phyloP scores from a whole-genome alignment of 495 filamentous ascomycete species.

The Annulohypoxylon stygium region DNA sequence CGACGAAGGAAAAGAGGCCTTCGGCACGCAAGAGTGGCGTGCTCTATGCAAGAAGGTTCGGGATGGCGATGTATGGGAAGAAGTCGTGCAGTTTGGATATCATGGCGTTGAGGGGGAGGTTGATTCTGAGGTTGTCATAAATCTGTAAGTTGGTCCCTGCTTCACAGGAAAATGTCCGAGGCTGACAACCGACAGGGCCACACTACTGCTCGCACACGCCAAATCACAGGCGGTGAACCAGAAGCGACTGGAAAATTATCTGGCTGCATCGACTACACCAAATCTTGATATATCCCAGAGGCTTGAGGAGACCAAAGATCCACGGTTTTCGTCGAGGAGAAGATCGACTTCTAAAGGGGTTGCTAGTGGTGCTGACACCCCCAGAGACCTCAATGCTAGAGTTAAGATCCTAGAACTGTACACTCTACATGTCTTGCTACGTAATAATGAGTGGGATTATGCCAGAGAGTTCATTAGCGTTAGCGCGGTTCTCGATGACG shows the following conservation, averaged over 20 bases:
- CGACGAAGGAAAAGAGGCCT: conserved; percentile 89
- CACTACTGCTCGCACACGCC: conserved; percentile 88
- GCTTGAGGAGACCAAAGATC: conserved; percentile 55
- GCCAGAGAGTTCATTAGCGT: conserved; percentile 88
- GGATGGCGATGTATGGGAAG: conserved; percentile 91
- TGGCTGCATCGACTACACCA: conserved; percentile 79
- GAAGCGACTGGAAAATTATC: conserved; percentile 88
- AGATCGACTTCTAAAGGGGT: conserved; percentile 56
- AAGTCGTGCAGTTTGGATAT: conserved; percentile 87
- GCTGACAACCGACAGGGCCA: conserved; percentile 68
- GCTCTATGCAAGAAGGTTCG: conserved; percentile 81
- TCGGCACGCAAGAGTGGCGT: conserved; percentile 88
- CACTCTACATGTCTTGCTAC: conserved; percentile 88
- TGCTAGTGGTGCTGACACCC: conserved; percentile 77
- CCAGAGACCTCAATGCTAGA: conserved; percentile 78
- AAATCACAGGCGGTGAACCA: conserved; percentile 84
- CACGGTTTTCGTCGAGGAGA: conserved; percentile 44
- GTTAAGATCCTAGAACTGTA: conserved; percentile 95
- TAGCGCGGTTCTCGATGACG: conserved; percentile 89
- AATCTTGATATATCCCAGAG: conserved; percentile 75
- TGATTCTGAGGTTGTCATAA: conserved; percentile 94
- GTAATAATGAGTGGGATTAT: conserved; percentile 95
- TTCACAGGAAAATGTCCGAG: neutral
- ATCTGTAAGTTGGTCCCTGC: conserved; percentile 71
- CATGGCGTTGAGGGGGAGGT: conserved; percentile 88